These are phyloP conservation scores for Fusarium chaquense DNA, from an alignment of 2,329 filamentous ascomycete species.

Conservation along the genomic window DNA sequence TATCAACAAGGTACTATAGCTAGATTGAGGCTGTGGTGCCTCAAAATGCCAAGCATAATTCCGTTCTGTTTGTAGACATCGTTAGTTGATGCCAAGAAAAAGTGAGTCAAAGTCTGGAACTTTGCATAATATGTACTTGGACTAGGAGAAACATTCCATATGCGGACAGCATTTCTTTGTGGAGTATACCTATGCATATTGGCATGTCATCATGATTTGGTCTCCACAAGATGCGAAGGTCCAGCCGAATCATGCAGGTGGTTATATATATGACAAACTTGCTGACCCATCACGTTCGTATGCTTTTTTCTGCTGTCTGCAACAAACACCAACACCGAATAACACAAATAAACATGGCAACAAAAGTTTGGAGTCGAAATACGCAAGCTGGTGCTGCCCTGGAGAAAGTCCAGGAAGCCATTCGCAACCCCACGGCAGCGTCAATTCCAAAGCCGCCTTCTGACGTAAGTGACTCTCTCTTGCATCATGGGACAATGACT, in stretches of 20 bases:
- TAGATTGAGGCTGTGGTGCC: not conserved
- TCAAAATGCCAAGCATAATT: not conserved
- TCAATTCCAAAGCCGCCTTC: slow-evolving; percentile 38
- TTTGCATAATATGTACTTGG: not conserved
- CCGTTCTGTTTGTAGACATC: not conserved
- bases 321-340: not conserved
- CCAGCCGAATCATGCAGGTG: slow-evolving; percentile 25
- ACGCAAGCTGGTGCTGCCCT: slow-evolving; percentile 25
- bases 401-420: slow-evolving; percentile 40
- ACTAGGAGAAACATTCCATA: not conserved
- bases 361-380: slow-evolving; percentile 34
- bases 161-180: not conserved
- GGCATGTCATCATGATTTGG: not conserved
- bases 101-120: not conserved
- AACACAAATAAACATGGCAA: slow-evolving; percentile 23
- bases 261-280: not conserved
- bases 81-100: not conserved
- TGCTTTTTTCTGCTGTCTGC: not conserved
- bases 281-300: slow-evolving; percentile 1
- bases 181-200: not conserved
- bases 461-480: slow-evolving; percentile 27
- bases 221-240: slow-evolving; percentile 32
- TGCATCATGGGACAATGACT: not conserved
- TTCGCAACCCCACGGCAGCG: slow-evolving; percentile 24
- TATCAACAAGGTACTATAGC: not conserved